Evolutionary conservation across 2,329 filamentous ascomycete genomes (phyloP), one percentile per base, ranked within the genome.

Genomic region (Trichoderma breve): DNA sequence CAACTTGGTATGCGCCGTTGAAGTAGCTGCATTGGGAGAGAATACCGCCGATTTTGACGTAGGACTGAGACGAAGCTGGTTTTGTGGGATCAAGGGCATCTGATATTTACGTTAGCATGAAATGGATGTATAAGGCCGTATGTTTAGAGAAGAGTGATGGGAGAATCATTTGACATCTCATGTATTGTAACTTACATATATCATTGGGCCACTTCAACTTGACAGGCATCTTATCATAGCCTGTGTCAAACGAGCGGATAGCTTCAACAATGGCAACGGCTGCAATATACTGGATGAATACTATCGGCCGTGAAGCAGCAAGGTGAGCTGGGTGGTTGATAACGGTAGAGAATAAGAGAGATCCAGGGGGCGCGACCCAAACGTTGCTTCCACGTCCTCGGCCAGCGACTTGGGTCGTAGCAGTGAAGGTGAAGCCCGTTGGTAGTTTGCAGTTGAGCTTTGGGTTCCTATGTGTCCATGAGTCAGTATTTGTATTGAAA

Each of bases 181-280:
- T 53, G 21, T 36, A 3, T 1, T 47, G 47, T 2, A 15, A 43
- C 86, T 80, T 81, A 91, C 90, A 95, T 70, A 99, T 93, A 79
- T 99, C 96, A 77, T 99, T 99, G 12, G 96, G 96, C 96, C 96
- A 99, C 81, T 99, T 99, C 36, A 99, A 83, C 79, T 93, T 94
- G 53, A 99, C 87, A 0, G 93, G 93, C 5, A 98, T 81, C 0
- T 89, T 85, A 6, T 89, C 86, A 80, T 97, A 98, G 8, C 91
- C 93, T 3, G 82, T 82, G 63, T 91, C 94, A 78, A 98, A 98
- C 30, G 86, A 87, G 74, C 93, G 91, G 74, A 98, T 91, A 0
- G 93, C 95, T 73, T 93, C 89, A 3, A 97, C 92, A 55, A 95
- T 92, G 53, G 96, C 95, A 60, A 99, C 89, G 1, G 94, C 95